Percentiles rank a stretch among this genome's conserved stretches.
Evolutionary conservation across 2,329 filamentous ascomycete species (phyloP).

Genomic region (Colletotrichum sp.): DNA sequence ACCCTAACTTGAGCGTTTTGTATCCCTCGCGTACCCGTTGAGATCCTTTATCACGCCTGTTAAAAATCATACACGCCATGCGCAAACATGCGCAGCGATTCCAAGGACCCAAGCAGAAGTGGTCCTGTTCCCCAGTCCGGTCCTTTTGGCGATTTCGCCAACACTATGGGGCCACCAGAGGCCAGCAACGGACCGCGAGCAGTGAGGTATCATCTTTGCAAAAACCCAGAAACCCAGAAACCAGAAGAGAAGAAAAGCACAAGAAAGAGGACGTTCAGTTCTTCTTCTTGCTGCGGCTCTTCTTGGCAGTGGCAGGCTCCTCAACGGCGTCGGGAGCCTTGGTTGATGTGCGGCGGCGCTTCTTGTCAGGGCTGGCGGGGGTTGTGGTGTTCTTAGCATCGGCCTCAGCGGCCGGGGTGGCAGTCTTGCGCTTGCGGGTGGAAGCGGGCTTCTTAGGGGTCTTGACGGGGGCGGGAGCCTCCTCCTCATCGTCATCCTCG

Average conservation of each 20-base stretch:
- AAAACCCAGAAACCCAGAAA: constrained; percentile 20
- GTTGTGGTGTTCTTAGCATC: constrained; percentile 39
- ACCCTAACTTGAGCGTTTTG: constrained; percentile 1
- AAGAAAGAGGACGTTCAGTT: constrained; percentile 12
- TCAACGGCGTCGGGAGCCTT: constrained; percentile 55
- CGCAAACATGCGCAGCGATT: not conserved
- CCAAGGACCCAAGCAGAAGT: not conserved
- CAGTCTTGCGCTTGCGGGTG: constrained; percentile 62
- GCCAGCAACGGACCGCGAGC: not conserved
- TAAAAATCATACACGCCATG: constrained; percentile 16
- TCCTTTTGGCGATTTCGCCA: not conserved
- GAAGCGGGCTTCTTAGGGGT: constrained; percentile 60
- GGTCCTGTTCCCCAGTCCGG: not conserved
- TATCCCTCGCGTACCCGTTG: constrained; percentile 10
- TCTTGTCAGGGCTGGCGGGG: constrained; percentile 64
- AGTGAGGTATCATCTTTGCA: constrained; percentile 23
- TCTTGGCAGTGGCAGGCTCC: constrained; percentile 62
- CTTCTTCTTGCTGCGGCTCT: constrained; percentile 28
- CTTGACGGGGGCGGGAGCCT: constrained; percentile 50
- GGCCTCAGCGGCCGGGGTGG: constrained; percentile 48
- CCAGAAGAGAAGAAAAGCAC: not conserved
- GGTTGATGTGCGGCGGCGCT: constrained; percentile 61
- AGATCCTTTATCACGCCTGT: constrained; percentile 9
- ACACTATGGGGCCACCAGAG: not conserved
- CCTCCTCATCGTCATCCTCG: constrained; percentile 46